Evolutionary conservation across 2,329 filamentous ascomycete genomes (phyloP).

Genomic region (Penicillium sp.): DNA sequence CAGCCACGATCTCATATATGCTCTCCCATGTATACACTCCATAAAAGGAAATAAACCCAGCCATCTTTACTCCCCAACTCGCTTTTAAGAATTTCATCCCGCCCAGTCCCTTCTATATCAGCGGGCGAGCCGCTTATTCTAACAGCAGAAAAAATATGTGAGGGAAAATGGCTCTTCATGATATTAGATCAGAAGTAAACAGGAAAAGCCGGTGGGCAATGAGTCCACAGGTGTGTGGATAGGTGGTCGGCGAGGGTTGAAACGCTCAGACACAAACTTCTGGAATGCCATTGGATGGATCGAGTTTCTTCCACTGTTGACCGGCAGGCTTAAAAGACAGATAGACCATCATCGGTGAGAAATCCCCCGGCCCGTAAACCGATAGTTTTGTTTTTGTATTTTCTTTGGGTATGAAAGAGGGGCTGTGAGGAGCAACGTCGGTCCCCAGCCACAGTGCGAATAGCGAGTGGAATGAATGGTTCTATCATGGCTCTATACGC

Average conservation of each 20-base stretch:
- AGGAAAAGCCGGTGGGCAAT: constrained; percentile 7
- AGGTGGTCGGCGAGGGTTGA: constrained; percentile 16
- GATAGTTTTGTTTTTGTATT: constrained; percentile 1
- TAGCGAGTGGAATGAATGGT: constrained; percentile 10
- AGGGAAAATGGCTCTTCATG: constrained; percentile 16
- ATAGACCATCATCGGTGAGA: background rate
- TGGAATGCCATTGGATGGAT: background rate
- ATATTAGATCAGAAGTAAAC: constrained; percentile 20
- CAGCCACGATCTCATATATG: constrained; percentile 15
- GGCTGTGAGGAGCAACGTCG: background rate
- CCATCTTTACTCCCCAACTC: constrained; percentile 19
- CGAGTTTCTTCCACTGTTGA: background rate
- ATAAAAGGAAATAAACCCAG: constrained; percentile 11
- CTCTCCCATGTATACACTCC: constrained; percentile 16
- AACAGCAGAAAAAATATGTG: constrained; percentile 13
- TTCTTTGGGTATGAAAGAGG: constrained; percentile 3
- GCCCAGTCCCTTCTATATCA: constrained; percentile 16
- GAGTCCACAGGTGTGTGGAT: constrained; percentile 10
- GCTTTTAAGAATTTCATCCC: constrained; percentile 15
- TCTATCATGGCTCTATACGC: constrained; percentile 27
- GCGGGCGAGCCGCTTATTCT: constrained; percentile 10
- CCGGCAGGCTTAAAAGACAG: constrained; percentile 1
- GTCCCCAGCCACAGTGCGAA: constrained; percentile 3
- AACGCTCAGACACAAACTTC: constrained; percentile 7
- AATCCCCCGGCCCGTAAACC: background rate